Evolutionary conservation across 2,329 filamentous ascomycete genomes (phyloP), one percentile per base, ranked within the genome.

Genomic region (Hymenoscyphus occultus): DNA sequence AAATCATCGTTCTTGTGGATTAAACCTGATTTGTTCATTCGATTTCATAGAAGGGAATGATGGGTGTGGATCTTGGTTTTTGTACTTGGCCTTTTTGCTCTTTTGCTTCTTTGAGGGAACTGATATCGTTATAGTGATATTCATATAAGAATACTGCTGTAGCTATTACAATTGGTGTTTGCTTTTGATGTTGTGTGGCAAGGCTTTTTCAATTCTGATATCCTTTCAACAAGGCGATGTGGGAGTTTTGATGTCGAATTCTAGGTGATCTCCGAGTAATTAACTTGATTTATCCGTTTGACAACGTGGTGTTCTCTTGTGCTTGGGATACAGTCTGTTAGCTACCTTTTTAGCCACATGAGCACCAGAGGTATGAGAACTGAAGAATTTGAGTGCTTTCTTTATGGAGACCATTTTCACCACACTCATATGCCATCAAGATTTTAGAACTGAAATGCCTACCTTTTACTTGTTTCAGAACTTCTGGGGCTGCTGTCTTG

Each of bases 1-100:
- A 59, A 66, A 5, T 70, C 73, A 70, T 58, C 67, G 3, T 69
- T 67, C 0, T 61, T 74, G n/a, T 75, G 73, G 72, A n/a, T 62
- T 54, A 73, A 72, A 62, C 72, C 72, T 0, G 16, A 60, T 31
- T 40, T 64, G 5, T 22, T 19, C 22, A 19, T 51, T 2, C 22
- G 45, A 10, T 51, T 51, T 22, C 45, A 51, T 22, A 51, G 12
- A n/a, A 51, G n/a, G n/a, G 45, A 22, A 51, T 22, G 45, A 9
- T 51, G 19, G 2, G 10, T 2, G 7, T 51, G 45, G 45, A 51
- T n/a, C 4, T 5, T 45, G 42, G 6, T 45, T 13, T 45, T 6
- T 4, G 28, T 7, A 45, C 42, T n/a, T 13, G 40, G 12, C 40
- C 1, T 45, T 45, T 45, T 45, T 13, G 3, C 14, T n/a, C 42